Conservation (phyloP, 495 filamentous ascomycete genomes). For the Apiosordaria backusii region DNA sequence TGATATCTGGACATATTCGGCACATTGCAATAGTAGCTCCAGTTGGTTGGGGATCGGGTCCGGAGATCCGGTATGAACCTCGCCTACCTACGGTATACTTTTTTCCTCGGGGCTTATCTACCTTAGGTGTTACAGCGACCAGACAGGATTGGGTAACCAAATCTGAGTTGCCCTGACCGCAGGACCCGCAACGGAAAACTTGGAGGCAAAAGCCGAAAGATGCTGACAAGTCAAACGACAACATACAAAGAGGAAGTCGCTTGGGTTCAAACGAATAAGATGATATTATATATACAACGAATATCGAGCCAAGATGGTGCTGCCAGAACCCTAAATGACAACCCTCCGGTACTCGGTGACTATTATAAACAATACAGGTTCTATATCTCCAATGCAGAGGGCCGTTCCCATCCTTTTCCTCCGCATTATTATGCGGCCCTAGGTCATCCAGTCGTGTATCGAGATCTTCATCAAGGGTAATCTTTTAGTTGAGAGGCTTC, state of each 20-base stretch:
- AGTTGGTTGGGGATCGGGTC: not conserved
- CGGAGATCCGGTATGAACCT: not conserved
- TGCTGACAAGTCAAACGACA: not conserved
- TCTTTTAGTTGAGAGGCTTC: slow-evolving; percentile 61
- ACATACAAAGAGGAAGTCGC: not conserved
- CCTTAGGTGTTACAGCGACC: not conserved
- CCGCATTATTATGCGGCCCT: slow-evolving; percentile 24
- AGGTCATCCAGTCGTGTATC: slow-evolving; percentile 15
- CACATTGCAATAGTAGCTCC: not conserved
- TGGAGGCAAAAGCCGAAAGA: not conserved
- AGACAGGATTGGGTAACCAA: not conserved
- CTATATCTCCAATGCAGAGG: slow-evolving; percentile 9
- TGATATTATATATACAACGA: slow-evolving; percentile 10
- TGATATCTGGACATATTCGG: not conserved
- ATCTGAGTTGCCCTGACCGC: not conserved
- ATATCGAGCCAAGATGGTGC: not conserved
- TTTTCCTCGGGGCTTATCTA: not conserved
- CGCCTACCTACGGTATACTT: not conserved
- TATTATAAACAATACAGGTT: slow-evolving; percentile 19
- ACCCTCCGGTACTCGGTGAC: slow-evolving; percentile 9
- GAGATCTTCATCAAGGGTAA: slow-evolving; percentile 1
- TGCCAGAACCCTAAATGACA: slow-evolving; percentile 2
- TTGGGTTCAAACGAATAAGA: not conserved
- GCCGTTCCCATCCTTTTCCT: slow-evolving; percentile 11
- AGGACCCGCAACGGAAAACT: not conserved